phyloP scores from a whole-genome alignment of 2,329 filamentous ascomycete species.

The Colletotrichum tabaci region DNA sequence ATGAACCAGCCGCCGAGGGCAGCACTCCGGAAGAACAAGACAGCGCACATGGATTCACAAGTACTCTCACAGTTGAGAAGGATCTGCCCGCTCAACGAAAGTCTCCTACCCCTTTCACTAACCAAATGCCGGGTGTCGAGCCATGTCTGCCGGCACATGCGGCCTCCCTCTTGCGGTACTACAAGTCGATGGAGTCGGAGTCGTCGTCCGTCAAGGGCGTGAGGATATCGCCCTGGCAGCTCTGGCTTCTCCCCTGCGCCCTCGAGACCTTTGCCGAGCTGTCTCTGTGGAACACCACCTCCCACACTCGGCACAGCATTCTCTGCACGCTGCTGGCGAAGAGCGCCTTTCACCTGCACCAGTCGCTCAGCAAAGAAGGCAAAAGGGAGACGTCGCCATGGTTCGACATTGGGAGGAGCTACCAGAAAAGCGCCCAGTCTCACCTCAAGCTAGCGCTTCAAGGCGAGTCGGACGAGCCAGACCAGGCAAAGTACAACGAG shows the following conservation, averaged over 20 bases:
- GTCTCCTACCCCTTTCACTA: background rate
- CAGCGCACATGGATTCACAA: background rate
- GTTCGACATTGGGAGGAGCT: conserved; percentile 48
- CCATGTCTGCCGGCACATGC: conserved; percentile 43
- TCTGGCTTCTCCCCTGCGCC: conserved; percentile 58
- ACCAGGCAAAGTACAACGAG: conserved; percentile 59
- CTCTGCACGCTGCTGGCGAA: conserved; percentile 59
- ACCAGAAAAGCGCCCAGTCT: conserved; percentile 51
- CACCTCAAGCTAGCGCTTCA: conserved; percentile 53
- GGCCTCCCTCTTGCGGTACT: conserved; percentile 48
- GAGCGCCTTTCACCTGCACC: conserved; percentile 58
- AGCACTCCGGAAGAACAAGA: background rate
- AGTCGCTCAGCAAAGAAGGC: conserved; percentile 29
- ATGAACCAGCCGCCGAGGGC: background rate
- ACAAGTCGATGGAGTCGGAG: conserved; percentile 50
- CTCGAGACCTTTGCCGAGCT: conserved; percentile 59
- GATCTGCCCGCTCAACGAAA: background rate
- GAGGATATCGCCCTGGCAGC: conserved; percentile 60
- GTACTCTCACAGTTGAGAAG: background rate
- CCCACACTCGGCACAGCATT: conserved; percentile 55
- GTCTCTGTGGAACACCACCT: conserved; percentile 56
- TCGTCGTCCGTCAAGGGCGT: conserved; percentile 49
- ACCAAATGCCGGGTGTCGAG: conserved; percentile 9
- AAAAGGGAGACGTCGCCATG: conserved; percentile 45
- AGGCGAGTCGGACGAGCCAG: conserved; percentile 50